Base-by-base conservation (phyloP, 495 filamentous ascomycete genomes). In the Aspergillus sclerotiicarbonarius region DNA sequence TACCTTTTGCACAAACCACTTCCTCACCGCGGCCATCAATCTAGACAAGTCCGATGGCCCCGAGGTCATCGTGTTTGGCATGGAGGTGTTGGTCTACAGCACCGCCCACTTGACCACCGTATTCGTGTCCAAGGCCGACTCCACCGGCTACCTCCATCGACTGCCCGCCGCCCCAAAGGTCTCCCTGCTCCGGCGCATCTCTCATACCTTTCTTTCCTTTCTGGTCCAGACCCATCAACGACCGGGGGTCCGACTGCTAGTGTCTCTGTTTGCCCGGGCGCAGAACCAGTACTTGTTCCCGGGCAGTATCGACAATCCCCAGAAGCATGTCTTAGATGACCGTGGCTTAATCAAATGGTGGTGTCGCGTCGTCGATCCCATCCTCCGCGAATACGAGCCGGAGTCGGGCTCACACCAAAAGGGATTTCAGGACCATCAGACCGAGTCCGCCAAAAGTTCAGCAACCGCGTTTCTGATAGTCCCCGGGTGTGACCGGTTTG, bases 81-180 rank as follows among this genome's bases (percentile, higher is more conserved):
- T 88, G 56, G 86, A 89, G 64, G 76, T 83, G 44, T 57, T 80
- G 51, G 74, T 89, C 57, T 89, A 88, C 68, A 82, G 89, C 19
- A 95, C 90, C 32, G 83, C 83, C 59, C 82, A 84, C 71, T 82
- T 89, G 32, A 95, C 88, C 5, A 96, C 87, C 35, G 82, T 98
- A 33, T 99, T 98, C 72, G 87, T 99, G 37, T 92, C 91, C 55
- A 99, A 99, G 74, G 94, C 94, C 49, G 94, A 99, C 72, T 96
- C 93, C 15, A 96, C 92, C 2, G 94, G 94, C 47, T 93, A 90
- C 62, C 73, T 96, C 25, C 79, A 88, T 65, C 75, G 87, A 0
- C 80, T 91, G 37, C 72, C 81, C 30, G 67, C 87, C 1, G 75
- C 79, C 46, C 81, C 82, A 16, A 82, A 82, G 5, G 82, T 86